Percentiles rank a stretch among this genome's conserved stretches.
These are phyloP conservation scores for Scheffersomyces titani DNA, from an alignment of 1,139 yeast species.

Conservation along the genomic window DNA sequence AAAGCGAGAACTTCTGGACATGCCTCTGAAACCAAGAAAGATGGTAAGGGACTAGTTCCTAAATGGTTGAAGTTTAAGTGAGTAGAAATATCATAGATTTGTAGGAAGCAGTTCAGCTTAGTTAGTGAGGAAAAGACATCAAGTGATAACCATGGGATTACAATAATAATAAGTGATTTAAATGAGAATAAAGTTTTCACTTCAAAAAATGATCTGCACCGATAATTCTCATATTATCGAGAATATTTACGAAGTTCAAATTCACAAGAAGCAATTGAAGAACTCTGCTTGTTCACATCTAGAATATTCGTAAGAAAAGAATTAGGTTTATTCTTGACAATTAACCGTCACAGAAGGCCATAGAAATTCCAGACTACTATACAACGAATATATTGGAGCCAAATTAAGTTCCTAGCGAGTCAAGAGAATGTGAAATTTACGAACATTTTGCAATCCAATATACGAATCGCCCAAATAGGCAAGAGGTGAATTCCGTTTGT, in stretches of 20 bases:
- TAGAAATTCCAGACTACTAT: neutral
- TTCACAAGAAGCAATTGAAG: too few relatives aligned
- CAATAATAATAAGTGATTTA: neutral
- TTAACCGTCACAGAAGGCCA: neutral
- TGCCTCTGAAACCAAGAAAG: neutral
- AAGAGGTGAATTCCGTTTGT: neutral
- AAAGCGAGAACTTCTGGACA: constrained; percentile 10
- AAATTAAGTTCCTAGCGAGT: neutral
- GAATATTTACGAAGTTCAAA: too few relatives aligned
- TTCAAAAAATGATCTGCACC: too few relatives aligned
- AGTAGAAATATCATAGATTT: neutral
- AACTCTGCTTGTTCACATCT: neutral
- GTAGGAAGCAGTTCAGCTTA: neutral
- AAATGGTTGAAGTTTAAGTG: constrained; percentile 20
- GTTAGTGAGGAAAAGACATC: neutral
- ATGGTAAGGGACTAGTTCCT: constrained; percentile 20
- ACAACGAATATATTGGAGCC: neutral
- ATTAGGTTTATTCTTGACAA: neutral
- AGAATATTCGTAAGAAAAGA: neutral
- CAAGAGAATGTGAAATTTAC: neutral
- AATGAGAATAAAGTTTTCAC: too few relatives aligned
- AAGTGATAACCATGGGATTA: neutral
- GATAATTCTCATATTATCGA: too few relatives aligned
- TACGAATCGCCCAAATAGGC: neutral
- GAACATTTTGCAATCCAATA: neutral